phyloP scores from a whole-genome alignment of 257 asterid genomes.

The Prunella vulgaris region DNA sequence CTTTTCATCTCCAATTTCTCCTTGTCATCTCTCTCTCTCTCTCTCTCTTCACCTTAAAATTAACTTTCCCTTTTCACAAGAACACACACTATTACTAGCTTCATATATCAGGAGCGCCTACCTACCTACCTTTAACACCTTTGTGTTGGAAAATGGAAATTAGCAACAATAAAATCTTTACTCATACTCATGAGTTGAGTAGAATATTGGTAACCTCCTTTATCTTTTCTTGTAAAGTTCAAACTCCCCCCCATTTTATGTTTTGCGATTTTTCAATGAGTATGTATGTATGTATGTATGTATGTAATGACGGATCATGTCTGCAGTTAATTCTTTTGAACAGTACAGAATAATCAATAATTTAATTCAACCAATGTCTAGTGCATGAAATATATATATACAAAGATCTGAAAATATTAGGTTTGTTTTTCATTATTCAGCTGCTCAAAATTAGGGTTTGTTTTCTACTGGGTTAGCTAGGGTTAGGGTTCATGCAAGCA shows the following conservation, averaged over 20 bases:
- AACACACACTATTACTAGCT: too few relatives aligned
- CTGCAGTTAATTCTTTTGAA: too few relatives aligned
- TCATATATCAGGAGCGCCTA: too few relatives aligned
- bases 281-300: too few relatives aligned
- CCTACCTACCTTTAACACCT: too few relatives aligned
- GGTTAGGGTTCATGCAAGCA: constrained; percentile 41
- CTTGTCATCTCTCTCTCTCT: not conserved
- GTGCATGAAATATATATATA: not conserved
- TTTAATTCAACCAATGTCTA: too few relatives aligned
- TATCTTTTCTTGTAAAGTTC: not conserved
- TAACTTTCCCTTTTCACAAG: not conserved
- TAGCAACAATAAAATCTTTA: not conserved
- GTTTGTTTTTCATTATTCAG: not conserved
- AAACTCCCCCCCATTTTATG: not conserved
- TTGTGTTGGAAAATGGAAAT: not conserved
- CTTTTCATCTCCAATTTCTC: too few relatives aligned
- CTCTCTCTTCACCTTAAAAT: not conserved
- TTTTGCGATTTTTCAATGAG: too few relatives aligned
- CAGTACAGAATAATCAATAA: too few relatives aligned
- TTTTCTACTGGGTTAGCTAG: constrained; percentile 19
- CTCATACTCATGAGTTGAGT: not conserved
- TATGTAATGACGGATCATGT: not conserved
- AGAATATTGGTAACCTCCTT: not conserved
- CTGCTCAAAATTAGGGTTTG: not conserved
- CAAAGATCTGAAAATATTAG: constrained; percentile 16